Evolutionary conservation across 2,329 filamentous ascomycete species (phyloP).

Genomic region (Seiridium cupressi): DNA sequence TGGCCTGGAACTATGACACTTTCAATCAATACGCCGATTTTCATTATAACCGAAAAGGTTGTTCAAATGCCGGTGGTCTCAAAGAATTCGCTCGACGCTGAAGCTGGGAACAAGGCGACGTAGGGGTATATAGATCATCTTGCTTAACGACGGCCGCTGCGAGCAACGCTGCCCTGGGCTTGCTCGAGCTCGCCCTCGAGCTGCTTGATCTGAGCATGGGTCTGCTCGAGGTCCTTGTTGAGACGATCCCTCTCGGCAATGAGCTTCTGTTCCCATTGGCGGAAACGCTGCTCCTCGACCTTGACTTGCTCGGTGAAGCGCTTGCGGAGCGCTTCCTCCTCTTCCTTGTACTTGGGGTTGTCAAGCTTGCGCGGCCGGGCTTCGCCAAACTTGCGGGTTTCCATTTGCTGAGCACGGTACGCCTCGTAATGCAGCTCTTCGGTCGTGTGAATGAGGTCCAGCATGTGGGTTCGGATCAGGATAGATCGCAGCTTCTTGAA

Average conservation of each 20-base stretch:
- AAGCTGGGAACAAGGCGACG: not conserved
- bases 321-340: slow-evolving; percentile 97
- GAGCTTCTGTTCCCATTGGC: slow-evolving; percentile 99
- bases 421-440: slow-evolving; percentile 99
- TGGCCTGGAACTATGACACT: not conserved
- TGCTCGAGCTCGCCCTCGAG: slow-evolving; percentile 89
- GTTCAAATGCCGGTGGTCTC: slow-evolving; percentile 1
- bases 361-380: slow-evolving; percentile 95
- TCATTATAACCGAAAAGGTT: slow-evolving; percentile 4
- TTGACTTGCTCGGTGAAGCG: slow-evolving; percentile 99
- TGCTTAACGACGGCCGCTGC: slow-evolving; percentile 84
- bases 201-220: slow-evolving; percentile 90
- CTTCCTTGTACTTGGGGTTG: slow-evolving; percentile 99
- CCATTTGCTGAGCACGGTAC: slow-evolving; percentile 99
- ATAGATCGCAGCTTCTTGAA: slow-evolving; percentile 99
- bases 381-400: slow-evolving; percentile 99
- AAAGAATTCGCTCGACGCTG: slow-evolving; percentile 4
- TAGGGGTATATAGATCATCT: slow-evolving; percentile 14
- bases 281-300: slow-evolving; percentile 98
- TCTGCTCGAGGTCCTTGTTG: slow-evolving; percentile 99
- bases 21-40: slow-evolving; percentile 4
- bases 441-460: slow-evolving; percentile 98
- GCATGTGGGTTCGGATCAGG: slow-evolving; percentile 98
- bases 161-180: slow-evolving; percentile 86
- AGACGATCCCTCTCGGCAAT: slow-evolving; percentile 97